Evolutionary conservation across 2,329 filamentous ascomycete species (phyloP), one percentile per base, ranked within the genome.

Genomic region (Claviceps sp.): DNA sequence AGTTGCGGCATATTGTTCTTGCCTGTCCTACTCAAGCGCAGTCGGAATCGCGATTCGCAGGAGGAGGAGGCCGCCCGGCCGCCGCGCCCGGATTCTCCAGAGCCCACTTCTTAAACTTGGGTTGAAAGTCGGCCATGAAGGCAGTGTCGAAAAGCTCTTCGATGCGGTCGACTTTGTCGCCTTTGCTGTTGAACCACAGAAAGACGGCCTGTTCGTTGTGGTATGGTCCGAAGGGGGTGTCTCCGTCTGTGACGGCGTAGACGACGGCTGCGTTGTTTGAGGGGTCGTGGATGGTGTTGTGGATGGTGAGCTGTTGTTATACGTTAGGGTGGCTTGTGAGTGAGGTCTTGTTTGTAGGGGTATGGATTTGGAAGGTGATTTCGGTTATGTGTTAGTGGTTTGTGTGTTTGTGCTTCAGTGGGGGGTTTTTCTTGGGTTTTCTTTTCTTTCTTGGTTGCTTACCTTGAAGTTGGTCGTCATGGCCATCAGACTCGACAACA

Each of bases 161-260:
- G 3, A 54, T 34, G 4, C 30, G 37, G 1, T 16, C 18, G 3
- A 54, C 43, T 43, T 54, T 50, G 11, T 42, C 44, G 14, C 53
- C 53, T 16, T 43, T 34, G 24, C 40, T 20, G 24, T 20, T 52
- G 40, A 54, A 53, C 26, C 41, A 38, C 1, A 50, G 0, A 34
- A 54, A 52, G 26, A 54, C 41, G 9, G 50, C 38, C n/a, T 53
- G 47, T 34, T 54, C 53, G 34, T 52, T 54, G n/a, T 18, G 43
- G 22, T 43, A 54, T 6, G 30, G 37, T 1, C 51, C 49, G 16
- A 52, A 13, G 11, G 49, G 49, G 13, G 52, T 48, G 45, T 54
- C 49, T 18, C 49, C 52, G 14, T 37, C 18, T 5, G 49, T 2
- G 18, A 30, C 22, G 9, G 45, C 41, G 38, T 53, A 53, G 18